phyloP scores from a whole-genome alignment of 768 basidiomycete genomes.

The Boletellus sp. region DNA sequence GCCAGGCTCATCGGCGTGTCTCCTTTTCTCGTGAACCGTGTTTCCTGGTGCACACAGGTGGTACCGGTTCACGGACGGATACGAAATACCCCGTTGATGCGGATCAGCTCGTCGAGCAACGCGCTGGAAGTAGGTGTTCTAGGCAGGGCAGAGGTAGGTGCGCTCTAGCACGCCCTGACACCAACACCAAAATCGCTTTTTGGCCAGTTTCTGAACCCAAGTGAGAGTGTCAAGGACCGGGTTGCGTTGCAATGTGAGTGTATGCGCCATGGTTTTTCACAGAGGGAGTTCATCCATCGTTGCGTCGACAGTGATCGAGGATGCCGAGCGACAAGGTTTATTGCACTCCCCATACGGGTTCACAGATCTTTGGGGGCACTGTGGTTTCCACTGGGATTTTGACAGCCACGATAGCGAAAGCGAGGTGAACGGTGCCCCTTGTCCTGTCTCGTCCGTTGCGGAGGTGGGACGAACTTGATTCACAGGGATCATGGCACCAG shows the following conservation, averaged over 20 bases:
- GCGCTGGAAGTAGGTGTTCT: slow-evolving; percentile 91
- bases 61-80: background rate
- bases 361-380: slow-evolving; percentile 95
- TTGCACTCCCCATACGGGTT: slow-evolving; percentile 83
- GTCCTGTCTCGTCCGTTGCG: background rate
- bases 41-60: no score
- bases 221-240: slow-evolving; percentile 96
- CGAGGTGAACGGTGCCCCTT: slow-evolving; percentile 51
- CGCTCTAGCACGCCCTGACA: background rate
- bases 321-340: slow-evolving; percentile 82
- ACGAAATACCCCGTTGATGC: slow-evolving; percentile 94
- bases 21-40: background rate
- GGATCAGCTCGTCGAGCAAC: slow-evolving; percentile 89
- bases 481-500: slow-evolving; percentile 84
- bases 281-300: no score
- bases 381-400: slow-evolving; percentile 96
- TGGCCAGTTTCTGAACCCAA: slow-evolving; percentile 86
- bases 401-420: slow-evolving; percentile 87
- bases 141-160: slow-evolving; percentile 83
- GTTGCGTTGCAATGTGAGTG: slow-evolving; percentile 87
- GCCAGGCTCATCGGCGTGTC: slow-evolving; percentile 79
- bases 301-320: slow-evolving; percentile 86
- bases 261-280: background rate
- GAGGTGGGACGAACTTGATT: background rate
- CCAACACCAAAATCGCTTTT: slow-evolving; percentile 56